These are phyloP conservation scores for Voacanga thouarsii DNA, from an alignment of 257 asterid genomes.

Conservation along the genomic window DNA sequence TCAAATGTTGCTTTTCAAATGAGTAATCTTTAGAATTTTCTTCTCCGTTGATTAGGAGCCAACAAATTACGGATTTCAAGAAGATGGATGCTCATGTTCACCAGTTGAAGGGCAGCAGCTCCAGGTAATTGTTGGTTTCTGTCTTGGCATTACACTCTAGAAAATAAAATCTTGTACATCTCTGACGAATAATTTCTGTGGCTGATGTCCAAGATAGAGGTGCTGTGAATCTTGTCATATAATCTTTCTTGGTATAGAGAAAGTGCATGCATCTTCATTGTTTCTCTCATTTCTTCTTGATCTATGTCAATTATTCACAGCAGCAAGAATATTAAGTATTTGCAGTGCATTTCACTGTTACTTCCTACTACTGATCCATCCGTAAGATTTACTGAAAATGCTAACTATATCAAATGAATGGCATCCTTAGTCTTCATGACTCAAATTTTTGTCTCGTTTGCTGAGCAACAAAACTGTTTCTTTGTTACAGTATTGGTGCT, in stretches of 20 bases:
- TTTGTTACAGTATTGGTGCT: slow-evolving; percentile 32
- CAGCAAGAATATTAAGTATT: too few relatives aligned
- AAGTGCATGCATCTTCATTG: background rate
- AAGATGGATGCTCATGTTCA: slow-evolving; percentile 41
- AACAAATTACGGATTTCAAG: slow-evolving; percentile 29
- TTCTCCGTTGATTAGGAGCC: slow-evolving; percentile 13
- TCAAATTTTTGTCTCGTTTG: background rate
- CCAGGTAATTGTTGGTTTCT: slow-evolving; percentile 24
- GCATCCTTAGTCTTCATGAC: background rate
- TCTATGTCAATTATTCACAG: too few relatives aligned
- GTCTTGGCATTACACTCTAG: background rate
- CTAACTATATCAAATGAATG: background rate
- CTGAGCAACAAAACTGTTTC: background rate
- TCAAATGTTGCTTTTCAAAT: background rate
- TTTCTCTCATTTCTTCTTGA: background rate
- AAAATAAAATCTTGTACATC: background rate
- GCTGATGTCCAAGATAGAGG: background rate
- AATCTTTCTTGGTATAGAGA: background rate
- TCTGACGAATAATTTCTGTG: background rate
- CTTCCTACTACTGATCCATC: too few relatives aligned
- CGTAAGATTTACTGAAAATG: background rate
- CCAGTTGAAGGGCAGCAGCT: slow-evolving; percentile 43
- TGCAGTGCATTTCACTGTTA: too few relatives aligned
- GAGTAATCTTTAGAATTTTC: background rate
- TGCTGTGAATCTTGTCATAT: background rate